phyloP scores from a whole-genome alignment of 805 yeast species.

The Wickerhamomyces rabaulensis region DNA sequence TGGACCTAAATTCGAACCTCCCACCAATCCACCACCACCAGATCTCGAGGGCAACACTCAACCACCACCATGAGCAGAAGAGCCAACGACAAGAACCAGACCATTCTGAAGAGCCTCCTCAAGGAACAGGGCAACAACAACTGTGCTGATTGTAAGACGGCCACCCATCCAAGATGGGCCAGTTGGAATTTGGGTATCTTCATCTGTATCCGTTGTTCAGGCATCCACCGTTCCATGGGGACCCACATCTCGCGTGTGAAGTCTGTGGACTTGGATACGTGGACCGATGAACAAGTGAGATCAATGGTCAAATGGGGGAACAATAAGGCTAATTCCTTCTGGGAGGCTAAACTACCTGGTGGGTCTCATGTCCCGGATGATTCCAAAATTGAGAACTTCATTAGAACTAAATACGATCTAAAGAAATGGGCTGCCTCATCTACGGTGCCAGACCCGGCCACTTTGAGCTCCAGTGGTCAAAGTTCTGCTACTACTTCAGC shows the following conservation, averaged over 20 bases:
- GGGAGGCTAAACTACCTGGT: slow-evolving; percentile 78
- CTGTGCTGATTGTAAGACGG: slow-evolving; percentile 90
- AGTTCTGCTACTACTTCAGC: neutral
- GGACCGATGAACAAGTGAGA: slow-evolving; percentile 90
- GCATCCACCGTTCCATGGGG: slow-evolving; percentile 92
- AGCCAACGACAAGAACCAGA: slow-evolving; percentile 20
- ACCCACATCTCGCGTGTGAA: slow-evolving; percentile 92
- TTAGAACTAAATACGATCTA: slow-evolving; percentile 85
- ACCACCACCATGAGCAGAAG: slow-evolving; percentile 15
- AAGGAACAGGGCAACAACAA: slow-evolving; percentile 70
- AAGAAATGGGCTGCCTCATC: slow-evolving; percentile 76
- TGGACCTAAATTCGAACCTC: too few relatives aligned
- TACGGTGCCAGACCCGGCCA: slow-evolving; percentile 52
- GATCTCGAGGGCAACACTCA: too few relatives aligned
- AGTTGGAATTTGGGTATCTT: slow-evolving; percentile 94
- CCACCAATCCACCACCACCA: too few relatives aligned
- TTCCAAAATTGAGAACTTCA: slow-evolving; percentile 80
- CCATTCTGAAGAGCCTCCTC: slow-evolving; percentile 67
- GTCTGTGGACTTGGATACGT: slow-evolving; percentile 89
- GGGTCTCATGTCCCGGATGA: slow-evolving; percentile 71
- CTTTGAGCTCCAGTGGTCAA: neutral
- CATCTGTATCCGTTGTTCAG: slow-evolving; percentile 91
- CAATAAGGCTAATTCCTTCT: slow-evolving; percentile 64
- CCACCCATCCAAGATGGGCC: slow-evolving; percentile 96
- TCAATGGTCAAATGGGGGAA: slow-evolving; percentile 88